Evolutionary conservation across 768 basidiomycete genomes (phyloP), one percentile per base, ranked within the genome.

Genomic region (Boletus reticuloceps): DNA sequence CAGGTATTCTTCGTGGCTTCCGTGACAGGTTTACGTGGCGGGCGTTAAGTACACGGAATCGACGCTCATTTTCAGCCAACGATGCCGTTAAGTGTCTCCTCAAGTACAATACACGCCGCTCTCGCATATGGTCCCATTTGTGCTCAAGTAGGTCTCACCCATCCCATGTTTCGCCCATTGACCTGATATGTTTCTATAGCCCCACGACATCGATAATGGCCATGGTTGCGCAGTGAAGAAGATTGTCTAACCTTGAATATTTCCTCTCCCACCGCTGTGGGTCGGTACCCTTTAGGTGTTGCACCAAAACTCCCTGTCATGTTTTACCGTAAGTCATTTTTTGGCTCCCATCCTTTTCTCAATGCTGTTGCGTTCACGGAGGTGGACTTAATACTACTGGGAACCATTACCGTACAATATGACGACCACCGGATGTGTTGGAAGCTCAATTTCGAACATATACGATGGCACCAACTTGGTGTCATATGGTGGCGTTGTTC

Each of bases 381-480:
- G 61, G 64, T 34, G 61, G 55, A 47, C 43, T 64, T 6, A n/a
- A n/a, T n/a, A 64, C 40, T 16, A 50, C 50, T 19, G 64, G 62
- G 16, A 38, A 58, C 62, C 62, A 12, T 64, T 66, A 40, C 56
- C 48, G 1, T 64, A 52, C 53, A 66, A 60, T 40, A 57, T 51
- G 63, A 67, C 63, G 1, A 64, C 51, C 6, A 12, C 34, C 46
- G 65, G 60, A 22, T 67, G 58, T 32, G 57, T 59, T 36, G 57
- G 65, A 39, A 53, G 41, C 34, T 64, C 65, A 4, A 51, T 44
- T 22, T 34, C 64, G 7, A 64, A 65, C 29, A 27, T 65, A 5
- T 64, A 56, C n/a, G 62, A 65, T 44, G 62, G 65, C 10, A 61
- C 64, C 41, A 64, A 66, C 50, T 45, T 64, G 36, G 61, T 66